phyloP scores from a whole-genome alignment of 2,329 filamentous ascomycete genomes.

The Claviceps cyperi region DNA sequence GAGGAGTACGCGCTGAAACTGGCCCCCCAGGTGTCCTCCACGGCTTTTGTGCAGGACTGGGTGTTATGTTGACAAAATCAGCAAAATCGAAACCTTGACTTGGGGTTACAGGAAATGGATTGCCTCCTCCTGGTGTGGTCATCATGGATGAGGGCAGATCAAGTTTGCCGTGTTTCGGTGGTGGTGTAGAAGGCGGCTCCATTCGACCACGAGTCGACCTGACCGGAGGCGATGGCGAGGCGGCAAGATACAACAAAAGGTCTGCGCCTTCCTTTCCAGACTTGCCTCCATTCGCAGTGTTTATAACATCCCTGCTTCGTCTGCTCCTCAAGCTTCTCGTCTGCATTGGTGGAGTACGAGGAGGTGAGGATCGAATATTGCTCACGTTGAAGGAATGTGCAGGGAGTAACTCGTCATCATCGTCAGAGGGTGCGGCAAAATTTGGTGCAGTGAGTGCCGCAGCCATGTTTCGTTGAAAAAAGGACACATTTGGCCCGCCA shows the following conservation, averaged over 20 bases:
- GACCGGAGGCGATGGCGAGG: slow-evolving; percentile 76
- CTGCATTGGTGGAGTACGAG: slow-evolving; percentile 64
- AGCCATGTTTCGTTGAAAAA: slow-evolving; percentile 59
- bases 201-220: slow-evolving; percentile 33
- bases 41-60: slow-evolving; percentile 77
- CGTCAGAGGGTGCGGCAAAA: slow-evolving; percentile 53
- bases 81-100: slow-evolving; percentile 80
- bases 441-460: slow-evolving; percentile 46
- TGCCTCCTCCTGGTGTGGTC: slow-evolving; percentile 65
- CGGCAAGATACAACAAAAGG: slow-evolving; percentile 69
- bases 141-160: slow-evolving; percentile 74
- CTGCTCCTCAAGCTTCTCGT: slow-evolving; percentile 32
- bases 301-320: slow-evolving; percentile 32
- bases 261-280: slow-evolving; percentile 68
- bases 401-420: slow-evolving; percentile 72
- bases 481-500: slow-evolving; percentile 59
- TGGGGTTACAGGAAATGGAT: slow-evolving; percentile 61
- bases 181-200: slow-evolving; percentile 63
- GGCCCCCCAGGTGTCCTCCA: slow-evolving; percentile 68
- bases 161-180: slow-evolving; percentile 50
- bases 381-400: slow-evolving; percentile 56
- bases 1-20: slow-evolving; percentile 37
- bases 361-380: slow-evolving; percentile 63
- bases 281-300: slow-evolving; percentile 35
- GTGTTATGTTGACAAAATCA: slow-evolving; percentile 95